phyloP scores from a whole-genome alignment of 163 green algal species.

The Scenedesmus sp. region DNA sequence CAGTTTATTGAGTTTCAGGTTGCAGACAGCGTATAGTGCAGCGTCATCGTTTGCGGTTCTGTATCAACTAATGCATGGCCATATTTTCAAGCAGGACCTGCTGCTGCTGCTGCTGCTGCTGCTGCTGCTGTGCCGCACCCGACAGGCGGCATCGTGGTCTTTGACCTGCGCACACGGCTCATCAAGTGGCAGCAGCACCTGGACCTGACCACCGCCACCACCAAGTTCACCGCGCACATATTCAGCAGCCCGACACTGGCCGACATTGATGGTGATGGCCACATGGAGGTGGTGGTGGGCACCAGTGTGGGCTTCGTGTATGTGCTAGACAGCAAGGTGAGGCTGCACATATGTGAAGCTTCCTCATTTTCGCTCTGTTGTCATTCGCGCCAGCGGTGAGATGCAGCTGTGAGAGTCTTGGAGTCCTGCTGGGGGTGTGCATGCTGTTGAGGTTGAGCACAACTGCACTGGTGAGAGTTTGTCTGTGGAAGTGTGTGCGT shows the following conservation, averaged over 20 bases:
- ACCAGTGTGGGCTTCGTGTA: constrained; percentile 97
- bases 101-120: not conserved
- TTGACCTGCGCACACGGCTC: constrained; percentile 78
- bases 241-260: constrained; percentile 79
- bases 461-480: no score
- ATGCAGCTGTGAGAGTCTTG: no score
- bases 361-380: no score
- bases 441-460: no score
- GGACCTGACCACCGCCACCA: constrained; percentile 90
- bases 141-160: constrained; percentile 88
- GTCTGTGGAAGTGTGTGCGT: no score
- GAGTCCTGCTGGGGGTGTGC: no score
- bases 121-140: not conserved
- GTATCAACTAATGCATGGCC: no score
- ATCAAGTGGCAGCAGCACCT: constrained; percentile 88
- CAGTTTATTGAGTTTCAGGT: not conserved
- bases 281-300: constrained; percentile 84
- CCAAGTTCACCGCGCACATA: constrained; percentile 80
- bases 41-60: no score
- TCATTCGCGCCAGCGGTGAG: no score
- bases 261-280: constrained; percentile 76
- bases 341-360: not conserved
- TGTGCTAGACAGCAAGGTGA: constrained; percentile 78
- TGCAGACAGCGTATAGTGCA: not conserved
- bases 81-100: no score